Conservation (phyloP, 2,329 filamentous ascomycete genomes). For the Alternaria brassicae region DNA sequence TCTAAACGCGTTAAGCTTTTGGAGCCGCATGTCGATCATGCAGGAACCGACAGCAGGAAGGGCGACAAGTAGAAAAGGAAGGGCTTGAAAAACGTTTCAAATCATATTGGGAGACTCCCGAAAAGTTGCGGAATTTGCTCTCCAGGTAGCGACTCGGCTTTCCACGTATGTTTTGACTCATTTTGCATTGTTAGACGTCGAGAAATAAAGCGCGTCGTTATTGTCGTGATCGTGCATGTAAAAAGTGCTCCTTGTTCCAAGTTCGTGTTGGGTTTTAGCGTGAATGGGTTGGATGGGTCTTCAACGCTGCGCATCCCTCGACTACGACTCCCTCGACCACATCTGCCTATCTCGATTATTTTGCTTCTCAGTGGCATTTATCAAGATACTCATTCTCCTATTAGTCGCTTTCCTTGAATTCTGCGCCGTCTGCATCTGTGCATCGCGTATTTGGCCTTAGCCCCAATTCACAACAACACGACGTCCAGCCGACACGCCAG, state of each 20-base stretch:
- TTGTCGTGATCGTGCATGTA: constrained; percentile 26
- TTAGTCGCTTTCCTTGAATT: constrained; percentile 12
- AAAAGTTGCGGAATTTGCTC: constrained; percentile 31
- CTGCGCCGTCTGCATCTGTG: constrained; percentile 14
- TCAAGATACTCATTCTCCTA: constrained; percentile 17
- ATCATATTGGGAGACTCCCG: constrained; percentile 34
- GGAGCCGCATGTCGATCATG: constrained; percentile 48
- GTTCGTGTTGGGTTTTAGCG: constrained; percentile 20
- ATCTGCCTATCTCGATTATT: constrained; percentile 21
- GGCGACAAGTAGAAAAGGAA: constrained; percentile 22
- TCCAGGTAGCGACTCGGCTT: background rate
- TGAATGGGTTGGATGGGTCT: constrained; percentile 22
- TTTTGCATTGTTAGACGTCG: constrained; percentile 8
- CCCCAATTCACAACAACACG: constrained; percentile 32
- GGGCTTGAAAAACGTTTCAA: constrained; percentile 17
- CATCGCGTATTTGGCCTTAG: constrained; percentile 26
- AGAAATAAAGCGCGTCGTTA: constrained; percentile 21
- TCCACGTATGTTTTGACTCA: constrained; percentile 7
- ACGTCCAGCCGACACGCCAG: constrained; percentile 23
- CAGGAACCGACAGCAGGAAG: constrained; percentile 39
- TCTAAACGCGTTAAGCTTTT: constrained; percentile 44
- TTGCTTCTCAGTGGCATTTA: constrained; percentile 21
- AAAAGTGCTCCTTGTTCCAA: constrained; percentile 25
- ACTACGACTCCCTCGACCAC: constrained; percentile 26
- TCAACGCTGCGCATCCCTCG: constrained; percentile 23